A percentile compares a stretch with the other conserved stretches of the same genome.
phyloP scores from a whole-genome alignment of 352 stramenopile species.

The Globisporangium rhizosaccharum region DNA sequence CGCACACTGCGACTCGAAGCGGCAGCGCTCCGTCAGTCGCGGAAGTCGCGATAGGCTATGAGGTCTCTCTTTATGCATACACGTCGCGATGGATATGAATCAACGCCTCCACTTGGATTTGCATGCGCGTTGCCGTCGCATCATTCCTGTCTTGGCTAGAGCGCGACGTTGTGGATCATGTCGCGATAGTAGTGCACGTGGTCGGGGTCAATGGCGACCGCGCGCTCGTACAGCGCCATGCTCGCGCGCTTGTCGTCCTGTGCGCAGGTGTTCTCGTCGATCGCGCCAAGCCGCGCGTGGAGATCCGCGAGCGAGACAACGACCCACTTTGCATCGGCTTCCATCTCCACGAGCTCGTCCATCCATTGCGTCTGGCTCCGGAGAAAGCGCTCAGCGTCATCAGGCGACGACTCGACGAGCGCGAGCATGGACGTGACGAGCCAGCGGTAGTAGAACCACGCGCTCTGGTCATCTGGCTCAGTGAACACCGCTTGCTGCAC shows the following conservation, averaged over 20 bases:
- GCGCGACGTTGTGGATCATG: conserved; percentile 32
- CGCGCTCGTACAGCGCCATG: conserved; percentile 40
- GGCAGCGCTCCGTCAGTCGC: too few relatives aligned
- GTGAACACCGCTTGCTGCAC: conserved; percentile 97
- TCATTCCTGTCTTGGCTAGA: neutral
- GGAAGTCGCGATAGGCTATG: too few relatives aligned
- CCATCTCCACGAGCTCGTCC: conserved; percentile 78
- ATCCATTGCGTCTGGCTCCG: conserved; percentile 79
- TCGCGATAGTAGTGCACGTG: conserved; percentile 59
- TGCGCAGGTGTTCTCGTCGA: conserved; percentile 15
- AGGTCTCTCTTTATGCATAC: too few relatives aligned
- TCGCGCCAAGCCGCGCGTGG: conserved; percentile 25
- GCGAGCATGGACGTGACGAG: conserved; percentile 81
- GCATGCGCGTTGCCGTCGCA: too few relatives aligned
- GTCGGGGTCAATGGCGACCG: conserved; percentile 46
- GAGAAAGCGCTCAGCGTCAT: conserved; percentile 40
- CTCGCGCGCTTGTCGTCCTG: conserved; percentile 36
- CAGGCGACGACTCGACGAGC: conserved; percentile 34
- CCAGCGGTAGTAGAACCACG: conserved; percentile 98
- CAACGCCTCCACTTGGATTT: neutral
- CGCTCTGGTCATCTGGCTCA: conserved; percentile 97
- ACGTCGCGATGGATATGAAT: neutral
- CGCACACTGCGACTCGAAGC: too few relatives aligned
- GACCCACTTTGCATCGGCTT: conserved; percentile 69
- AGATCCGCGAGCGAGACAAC: conserved; percentile 55